These are phyloP conservation scores for Cetraspora pellucida DNA, from an alignment of 192 early-diverging fungal species.

Conservation along the genomic window DNA sequence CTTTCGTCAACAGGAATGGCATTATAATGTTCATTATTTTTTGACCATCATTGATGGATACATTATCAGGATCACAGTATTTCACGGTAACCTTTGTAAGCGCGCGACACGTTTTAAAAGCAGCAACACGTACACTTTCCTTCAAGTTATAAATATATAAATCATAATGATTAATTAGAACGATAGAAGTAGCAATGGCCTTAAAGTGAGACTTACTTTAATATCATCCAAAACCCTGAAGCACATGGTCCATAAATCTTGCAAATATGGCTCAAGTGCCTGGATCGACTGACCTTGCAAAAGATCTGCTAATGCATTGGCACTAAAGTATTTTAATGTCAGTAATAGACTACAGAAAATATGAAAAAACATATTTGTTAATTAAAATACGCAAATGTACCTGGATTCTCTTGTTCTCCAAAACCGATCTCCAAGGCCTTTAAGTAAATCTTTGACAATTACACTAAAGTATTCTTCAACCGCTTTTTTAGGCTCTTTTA, in stretches of 20 bases:
- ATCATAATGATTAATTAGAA: not conserved
- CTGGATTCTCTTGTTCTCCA: slow-evolving; percentile 90
- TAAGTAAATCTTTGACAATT: slow-evolving; percentile 82
- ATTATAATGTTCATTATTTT: slow-evolving; percentile 81
- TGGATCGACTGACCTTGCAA: slow-evolving; percentile 67
- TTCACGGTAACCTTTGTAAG: slow-evolving; percentile 81
- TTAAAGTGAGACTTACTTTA: slow-evolving; percentile 48
- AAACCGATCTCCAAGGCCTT: slow-evolving; percentile 73
- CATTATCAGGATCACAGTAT: slow-evolving; percentile 77
- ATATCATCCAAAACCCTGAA: slow-evolving; percentile 93
- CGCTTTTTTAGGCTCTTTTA: slow-evolving; percentile 67
- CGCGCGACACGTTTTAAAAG: slow-evolving; percentile 76
- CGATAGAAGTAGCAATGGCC: not conserved
- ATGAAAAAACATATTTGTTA: not conserved
- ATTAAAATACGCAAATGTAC: slow-evolving; percentile 28
- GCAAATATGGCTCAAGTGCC: slow-evolving; percentile 75
- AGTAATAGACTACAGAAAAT: not conserved
- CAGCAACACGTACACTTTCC: slow-evolving; percentile 83
- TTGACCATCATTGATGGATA: slow-evolving; percentile 60
- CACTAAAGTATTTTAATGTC: not conserved
- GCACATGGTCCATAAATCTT: slow-evolving; percentile 85
- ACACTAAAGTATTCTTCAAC: slow-evolving; percentile 75
- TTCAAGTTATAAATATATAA: not conserved
- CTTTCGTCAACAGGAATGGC: slow-evolving; percentile 81
- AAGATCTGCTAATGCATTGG: slow-evolving; percentile 69